phyloP scores from a whole-genome alignment of 352 stramenopile species.

The Globisporangium cystogenes region DNA sequence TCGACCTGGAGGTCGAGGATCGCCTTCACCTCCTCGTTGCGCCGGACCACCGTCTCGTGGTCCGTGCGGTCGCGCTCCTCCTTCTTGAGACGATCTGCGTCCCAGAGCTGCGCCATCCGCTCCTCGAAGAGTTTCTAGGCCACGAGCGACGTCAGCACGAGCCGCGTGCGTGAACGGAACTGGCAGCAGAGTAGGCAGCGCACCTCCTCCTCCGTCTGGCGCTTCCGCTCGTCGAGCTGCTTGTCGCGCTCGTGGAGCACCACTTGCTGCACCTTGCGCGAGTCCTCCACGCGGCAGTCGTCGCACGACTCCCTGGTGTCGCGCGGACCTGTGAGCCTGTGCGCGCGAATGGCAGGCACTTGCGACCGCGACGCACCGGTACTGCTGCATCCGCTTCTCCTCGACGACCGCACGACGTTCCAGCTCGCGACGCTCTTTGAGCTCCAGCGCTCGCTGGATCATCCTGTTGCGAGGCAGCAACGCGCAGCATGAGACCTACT shows the following conservation, averaged over 20 bases:
- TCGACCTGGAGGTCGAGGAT: slow-evolving; percentile 78
- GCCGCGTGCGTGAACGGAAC: no score
- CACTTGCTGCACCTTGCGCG: slow-evolving; percentile 52
- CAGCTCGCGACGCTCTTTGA: slow-evolving; percentile 59
- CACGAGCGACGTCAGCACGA: background rate
- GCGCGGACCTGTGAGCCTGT: no score
- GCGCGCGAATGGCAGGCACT: background rate
- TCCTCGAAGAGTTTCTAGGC: slow-evolving; percentile 33
- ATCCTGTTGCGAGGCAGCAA: slow-evolving; percentile 27
- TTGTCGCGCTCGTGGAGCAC: slow-evolving; percentile 51
- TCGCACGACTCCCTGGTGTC: slow-evolving; percentile 58
- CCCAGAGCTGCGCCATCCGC: slow-evolving; percentile 68
- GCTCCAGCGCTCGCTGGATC: slow-evolving; percentile 66
- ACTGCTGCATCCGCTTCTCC: slow-evolving; percentile 72
- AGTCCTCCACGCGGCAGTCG: slow-evolving; percentile 55
- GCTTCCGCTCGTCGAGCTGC: slow-evolving; percentile 52
- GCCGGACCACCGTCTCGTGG: slow-evolving; percentile 31
- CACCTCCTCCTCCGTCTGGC: slow-evolving; percentile 42
- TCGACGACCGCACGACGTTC: slow-evolving; percentile 59
- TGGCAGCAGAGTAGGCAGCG: background rate
- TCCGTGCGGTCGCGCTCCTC: slow-evolving; percentile 60
- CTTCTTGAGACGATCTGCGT: slow-evolving; percentile 68
- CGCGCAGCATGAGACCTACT: background rate
- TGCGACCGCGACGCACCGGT: slow-evolving; percentile 25
- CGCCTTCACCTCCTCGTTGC: slow-evolving; percentile 64